phyloP scores from a whole-genome alignment of 1,284 basidiomycete genomes.

The Apiotrichum porosum region DNA sequence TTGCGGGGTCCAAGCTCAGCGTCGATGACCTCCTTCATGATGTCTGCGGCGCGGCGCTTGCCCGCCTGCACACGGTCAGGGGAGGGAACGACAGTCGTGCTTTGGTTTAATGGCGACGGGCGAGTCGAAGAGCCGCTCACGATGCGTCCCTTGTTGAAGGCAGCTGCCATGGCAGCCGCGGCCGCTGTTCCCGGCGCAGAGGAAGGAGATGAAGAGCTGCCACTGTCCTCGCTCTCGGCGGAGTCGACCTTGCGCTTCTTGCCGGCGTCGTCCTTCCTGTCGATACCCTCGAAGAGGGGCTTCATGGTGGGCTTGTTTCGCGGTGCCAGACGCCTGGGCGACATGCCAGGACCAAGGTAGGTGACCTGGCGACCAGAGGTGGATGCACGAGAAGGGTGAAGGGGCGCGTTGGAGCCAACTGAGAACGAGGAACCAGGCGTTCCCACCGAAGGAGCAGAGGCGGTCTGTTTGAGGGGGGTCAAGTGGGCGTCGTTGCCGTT shows the following conservation, averaged over 20 bases:
- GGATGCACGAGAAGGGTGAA: neutral
- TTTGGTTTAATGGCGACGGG: conserved; percentile 21
- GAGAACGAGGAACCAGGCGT: conserved; percentile 6
- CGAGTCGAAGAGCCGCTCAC: conserved; percentile 1
- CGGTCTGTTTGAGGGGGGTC: neutral
- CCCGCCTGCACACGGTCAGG: conserved; percentile 16
- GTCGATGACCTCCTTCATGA: conserved; percentile 35
- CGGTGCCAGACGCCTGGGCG: conserved; percentile 27
- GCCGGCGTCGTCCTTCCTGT: conserved; percentile 10
- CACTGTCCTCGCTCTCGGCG: conserved; percentile 9
- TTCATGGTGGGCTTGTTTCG: conserved; percentile 9
- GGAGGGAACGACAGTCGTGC: neutral
- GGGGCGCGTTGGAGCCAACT: conserved; percentile 7
- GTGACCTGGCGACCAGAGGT: conserved; percentile 8
- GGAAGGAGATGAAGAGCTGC: neutral
- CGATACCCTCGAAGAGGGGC: conserved; percentile 19
- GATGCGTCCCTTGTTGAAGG: conserved; percentile 10
- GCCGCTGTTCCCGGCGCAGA: neutral
- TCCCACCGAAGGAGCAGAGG: neutral
- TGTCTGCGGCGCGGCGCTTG: conserved; percentile 31
- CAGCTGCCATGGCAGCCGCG: conserved; percentile 4
- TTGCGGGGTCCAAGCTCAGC: conserved; percentile 27
- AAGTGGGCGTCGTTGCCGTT: neutral
- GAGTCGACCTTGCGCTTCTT: conserved; percentile 20
- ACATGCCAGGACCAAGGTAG: conserved; percentile 43